Conservation (phyloP, 495 filamentous ascomycete species). For the Glonium stellatum region DNA sequence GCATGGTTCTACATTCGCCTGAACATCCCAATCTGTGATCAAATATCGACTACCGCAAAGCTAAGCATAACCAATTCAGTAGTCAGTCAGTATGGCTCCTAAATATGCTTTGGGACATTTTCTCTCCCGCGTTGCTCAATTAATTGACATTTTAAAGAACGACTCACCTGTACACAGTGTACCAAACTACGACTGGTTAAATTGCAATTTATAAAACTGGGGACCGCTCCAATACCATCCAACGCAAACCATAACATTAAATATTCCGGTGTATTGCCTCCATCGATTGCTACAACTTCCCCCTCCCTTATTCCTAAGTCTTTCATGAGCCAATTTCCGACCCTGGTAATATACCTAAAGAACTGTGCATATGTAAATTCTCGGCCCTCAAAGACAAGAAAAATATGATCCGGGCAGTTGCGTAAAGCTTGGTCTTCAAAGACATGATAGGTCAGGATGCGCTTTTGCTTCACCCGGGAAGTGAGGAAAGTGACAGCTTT, state of each 20-base stretch:
- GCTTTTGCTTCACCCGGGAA: conserved; percentile 14
- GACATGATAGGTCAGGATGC: conserved; percentile 29
- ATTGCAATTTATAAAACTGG: conserved; percentile 42
- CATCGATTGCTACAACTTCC: conserved; percentile 38
- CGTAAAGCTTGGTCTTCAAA: conserved; percentile 33
- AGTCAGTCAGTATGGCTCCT: neutral
- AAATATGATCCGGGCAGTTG: conserved; percentile 25
- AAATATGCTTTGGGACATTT: neutral
- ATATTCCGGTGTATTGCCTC: conserved; percentile 37
- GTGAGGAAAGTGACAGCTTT: conserved; percentile 13
- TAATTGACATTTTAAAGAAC: neutral
- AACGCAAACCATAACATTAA: conserved; percentile 43
- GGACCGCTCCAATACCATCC: conserved; percentile 41
- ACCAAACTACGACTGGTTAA: conserved; percentile 32
- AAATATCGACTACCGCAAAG: conserved; percentile 31
- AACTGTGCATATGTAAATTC: conserved; percentile 36
- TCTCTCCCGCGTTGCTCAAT: neutral
- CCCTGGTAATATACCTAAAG: conserved; percentile 27
- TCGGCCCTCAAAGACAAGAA: conserved; percentile 37
- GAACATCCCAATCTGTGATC: conserved; percentile 31
- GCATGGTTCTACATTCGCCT: conserved; percentile 30
- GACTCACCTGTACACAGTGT: conserved; percentile 33
- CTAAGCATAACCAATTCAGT: conserved; percentile 4
- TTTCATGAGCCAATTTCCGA: conserved; percentile 40
- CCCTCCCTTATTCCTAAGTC: conserved; percentile 35